These are phyloP conservation scores for Dendrothele bispora DNA, from an alignment of 768 basidiomycete genomes.

Conservation along the genomic window DNA sequence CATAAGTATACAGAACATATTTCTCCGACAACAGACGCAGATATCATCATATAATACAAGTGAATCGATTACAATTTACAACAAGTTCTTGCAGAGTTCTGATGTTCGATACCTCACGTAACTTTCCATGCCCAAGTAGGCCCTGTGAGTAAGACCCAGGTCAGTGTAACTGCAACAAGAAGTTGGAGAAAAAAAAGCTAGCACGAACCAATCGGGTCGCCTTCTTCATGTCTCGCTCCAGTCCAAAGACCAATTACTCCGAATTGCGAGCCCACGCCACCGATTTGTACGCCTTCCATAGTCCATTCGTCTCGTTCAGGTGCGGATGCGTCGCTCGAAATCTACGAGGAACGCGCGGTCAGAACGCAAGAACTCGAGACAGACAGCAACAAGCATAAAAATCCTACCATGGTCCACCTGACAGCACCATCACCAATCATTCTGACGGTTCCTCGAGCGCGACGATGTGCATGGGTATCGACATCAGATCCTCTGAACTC, in stretches of 20 bases:
- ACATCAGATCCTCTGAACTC: conserved; percentile 39
- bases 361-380: background rate
- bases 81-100: too few species aligned
- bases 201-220: conserved; percentile 6
- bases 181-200: background rate
- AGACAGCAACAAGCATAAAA: background rate
- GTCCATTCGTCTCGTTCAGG: conserved; percentile 43
- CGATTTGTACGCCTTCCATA: conserved; percentile 58
- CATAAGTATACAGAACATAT: too few species aligned
- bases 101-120: background rate
- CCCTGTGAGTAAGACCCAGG: background rate
- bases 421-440: conserved; percentile 50
- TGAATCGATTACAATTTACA: too few species aligned
- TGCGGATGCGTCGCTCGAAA: conserved; percentile 21
- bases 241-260: conserved; percentile 46
- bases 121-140: conserved; percentile 8
- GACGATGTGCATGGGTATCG: conserved; percentile 29
- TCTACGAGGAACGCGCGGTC: conserved; percentile 18
- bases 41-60: too few species aligned
- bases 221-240: conserved; percentile 4
- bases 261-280: conserved; percentile 49
- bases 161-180: background rate
- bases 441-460: conserved; percentile 42
- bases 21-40: too few species aligned
- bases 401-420: conserved; percentile 50